Evolutionary conservation across 2,329 filamentous ascomycete species (phyloP).

Genomic region (Beauveria pseudobassiana): DNA sequence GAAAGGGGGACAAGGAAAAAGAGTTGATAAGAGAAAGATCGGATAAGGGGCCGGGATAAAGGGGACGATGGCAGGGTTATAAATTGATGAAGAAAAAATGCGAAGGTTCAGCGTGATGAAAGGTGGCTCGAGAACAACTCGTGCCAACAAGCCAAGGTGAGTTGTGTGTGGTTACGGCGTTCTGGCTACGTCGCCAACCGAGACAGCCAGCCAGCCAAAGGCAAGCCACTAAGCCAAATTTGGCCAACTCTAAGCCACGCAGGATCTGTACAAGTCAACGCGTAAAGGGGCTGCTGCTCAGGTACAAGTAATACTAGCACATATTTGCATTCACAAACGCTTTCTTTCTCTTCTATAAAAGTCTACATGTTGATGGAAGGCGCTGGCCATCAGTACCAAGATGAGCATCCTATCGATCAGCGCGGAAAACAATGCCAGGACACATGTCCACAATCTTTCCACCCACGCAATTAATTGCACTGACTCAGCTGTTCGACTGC

Average conservation of each 20-base stretch:
- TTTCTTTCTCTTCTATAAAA: no score
- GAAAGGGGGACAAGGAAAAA: neutral
- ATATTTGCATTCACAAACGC: no score
- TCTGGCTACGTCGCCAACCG: slow-evolving; percentile 13
- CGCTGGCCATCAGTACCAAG: no score
- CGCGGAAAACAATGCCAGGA: no score
- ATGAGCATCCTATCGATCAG: no score
- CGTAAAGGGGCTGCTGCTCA: neutral
- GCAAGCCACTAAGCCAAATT: neutral
- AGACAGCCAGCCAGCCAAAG: neutral
- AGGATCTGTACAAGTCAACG: neutral
- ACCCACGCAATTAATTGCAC: no score
- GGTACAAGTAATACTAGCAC: no score
- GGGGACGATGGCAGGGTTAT: neutral
- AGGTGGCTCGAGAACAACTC: slow-evolving; percentile 2
- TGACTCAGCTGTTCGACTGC: no score
- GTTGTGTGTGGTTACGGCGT: slow-evolving; percentile 3
- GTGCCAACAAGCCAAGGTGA: slow-evolving; percentile 5
- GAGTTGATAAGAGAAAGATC: slow-evolving; percentile 8
- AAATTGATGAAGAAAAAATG: slow-evolving; percentile 1
- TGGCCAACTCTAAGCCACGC: neutral
- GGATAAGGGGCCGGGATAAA: neutral
- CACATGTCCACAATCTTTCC: no score
- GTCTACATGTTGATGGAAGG: no score
- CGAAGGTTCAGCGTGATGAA: neutral